A percentile compares a stretch with the other conserved stretches of the same genome.
Conservation (phyloP, 768 basidiomycete species). For the Tubosaeta sp. region DNA sequence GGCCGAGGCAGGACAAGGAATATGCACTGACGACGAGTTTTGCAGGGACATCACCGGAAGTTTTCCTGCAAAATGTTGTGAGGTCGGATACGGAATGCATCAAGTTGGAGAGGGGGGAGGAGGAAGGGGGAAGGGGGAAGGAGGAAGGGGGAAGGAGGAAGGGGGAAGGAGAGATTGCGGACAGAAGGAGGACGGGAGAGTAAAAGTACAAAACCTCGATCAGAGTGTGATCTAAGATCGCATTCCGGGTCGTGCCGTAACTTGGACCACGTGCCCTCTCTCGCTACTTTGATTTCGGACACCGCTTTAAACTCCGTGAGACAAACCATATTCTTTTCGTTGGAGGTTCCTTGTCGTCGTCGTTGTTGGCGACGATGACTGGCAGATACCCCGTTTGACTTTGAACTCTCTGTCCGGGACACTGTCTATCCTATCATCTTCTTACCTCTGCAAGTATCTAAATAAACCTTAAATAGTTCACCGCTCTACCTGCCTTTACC, state of each 20-base stretch:
- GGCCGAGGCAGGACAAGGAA: background rate
- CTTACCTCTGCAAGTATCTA: constrained; percentile 19
- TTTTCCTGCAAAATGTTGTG: constrained; percentile 80
- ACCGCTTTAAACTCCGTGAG: constrained; percentile 15
- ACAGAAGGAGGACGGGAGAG: constrained; percentile 7
- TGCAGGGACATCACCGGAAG: constrained; percentile 81
- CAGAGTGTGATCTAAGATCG: constrained; percentile 28
- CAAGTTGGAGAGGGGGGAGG: background rate
- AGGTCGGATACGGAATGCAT: constrained; percentile 88
- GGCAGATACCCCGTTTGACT: background rate
- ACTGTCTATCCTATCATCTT: constrained; percentile 14
- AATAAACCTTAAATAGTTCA: constrained; percentile 18
- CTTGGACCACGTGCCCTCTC: constrained; percentile 14
- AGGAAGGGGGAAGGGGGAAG: constrained; percentile 7
- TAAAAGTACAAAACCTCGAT: constrained; percentile 22
- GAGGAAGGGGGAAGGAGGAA: constrained; percentile 5
- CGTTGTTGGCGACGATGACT: background rate
- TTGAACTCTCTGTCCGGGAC: background rate
- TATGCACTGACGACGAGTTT: constrained; percentile 70
- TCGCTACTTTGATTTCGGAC: constrained; percentile 6
- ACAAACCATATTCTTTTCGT: constrained; percentile 1
- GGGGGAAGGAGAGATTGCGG: constrained; percentile 11
- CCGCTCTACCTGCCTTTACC: constrained; percentile 22
- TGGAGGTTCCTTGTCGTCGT: too few species aligned
- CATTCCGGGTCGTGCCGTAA: constrained; percentile 22